Conservation (phyloP, 768 basidiomycete species). For the Auriscalpium microsporum region DNA sequence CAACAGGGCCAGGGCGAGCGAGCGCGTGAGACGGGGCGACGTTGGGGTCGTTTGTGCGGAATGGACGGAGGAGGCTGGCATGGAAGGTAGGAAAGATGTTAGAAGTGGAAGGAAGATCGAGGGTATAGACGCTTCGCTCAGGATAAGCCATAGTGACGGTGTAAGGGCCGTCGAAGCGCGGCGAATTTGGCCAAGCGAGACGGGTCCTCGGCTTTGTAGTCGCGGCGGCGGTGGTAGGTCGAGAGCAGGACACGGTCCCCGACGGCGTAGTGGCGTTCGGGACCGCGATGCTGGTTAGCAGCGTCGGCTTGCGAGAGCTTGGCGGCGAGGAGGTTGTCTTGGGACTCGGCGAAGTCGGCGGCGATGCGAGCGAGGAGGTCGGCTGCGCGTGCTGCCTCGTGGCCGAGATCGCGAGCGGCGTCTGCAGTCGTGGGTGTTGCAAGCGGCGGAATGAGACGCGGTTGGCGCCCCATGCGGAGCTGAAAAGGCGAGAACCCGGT, state of each 20-base stretch:
- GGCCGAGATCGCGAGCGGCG: too few species aligned
- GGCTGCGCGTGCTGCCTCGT: neutral
- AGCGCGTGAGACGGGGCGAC: neutral
- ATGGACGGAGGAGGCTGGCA: neutral
- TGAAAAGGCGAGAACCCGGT: slow-evolving; percentile 20
- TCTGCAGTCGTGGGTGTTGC: too few species aligned
- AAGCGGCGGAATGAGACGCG: slow-evolving; percentile 15
- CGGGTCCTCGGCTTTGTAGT: too few species aligned
- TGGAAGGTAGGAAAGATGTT: too few species aligned
- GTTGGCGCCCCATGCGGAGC: slow-evolving; percentile 11
- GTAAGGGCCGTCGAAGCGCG: slow-evolving; percentile 25
- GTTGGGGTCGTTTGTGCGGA: neutral
- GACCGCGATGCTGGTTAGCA: slow-evolving; percentile 2
- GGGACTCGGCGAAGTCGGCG: slow-evolving; percentile 18
- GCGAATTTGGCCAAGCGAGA: too few species aligned
- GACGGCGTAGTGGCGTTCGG: slow-evolving; percentile 18
- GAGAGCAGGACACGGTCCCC: slow-evolving; percentile 2
- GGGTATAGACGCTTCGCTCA: slow-evolving; percentile 13
- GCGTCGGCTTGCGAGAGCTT: too few species aligned
- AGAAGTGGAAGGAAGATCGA: neutral
- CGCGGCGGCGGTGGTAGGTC: too few species aligned
- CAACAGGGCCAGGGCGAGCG: neutral
- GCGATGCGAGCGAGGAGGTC: neutral
- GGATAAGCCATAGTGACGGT: slow-evolving; percentile 12
- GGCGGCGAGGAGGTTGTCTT: neutral